Base-by-base conservation (phyloP, 257 asterid genomes). In the Gynochthodes officinalis region DNA sequence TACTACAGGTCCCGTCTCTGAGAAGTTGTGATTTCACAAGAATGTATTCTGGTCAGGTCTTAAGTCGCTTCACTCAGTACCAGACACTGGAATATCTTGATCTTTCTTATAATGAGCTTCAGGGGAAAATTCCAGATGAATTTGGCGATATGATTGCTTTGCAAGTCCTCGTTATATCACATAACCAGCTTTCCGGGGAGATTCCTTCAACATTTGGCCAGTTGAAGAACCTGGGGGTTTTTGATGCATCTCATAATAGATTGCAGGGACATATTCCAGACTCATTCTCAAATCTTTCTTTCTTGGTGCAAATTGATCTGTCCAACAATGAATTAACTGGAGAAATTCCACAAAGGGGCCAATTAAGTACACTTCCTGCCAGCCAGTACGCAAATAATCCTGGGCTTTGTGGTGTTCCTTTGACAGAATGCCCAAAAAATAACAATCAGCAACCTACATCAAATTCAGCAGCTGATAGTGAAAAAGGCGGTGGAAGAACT, bases 311-410 rank as follows among this genome's bases (percentile, higher is more conserved):
- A 74, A 93, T 93, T 42, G 98, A 93, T 70, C 78, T 93, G 28
- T 93, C 98, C 7, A 78, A 85, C 77, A 93, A 93, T 19, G 96
- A 93, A 49, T 80, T 93, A n/a, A 93, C 98, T 0, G 97, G 98
- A 2, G 85, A 91, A 72, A 93, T 93, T 60, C 98, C 98, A 3
- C 75, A 85, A 28, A 84, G 92, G 27, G 98, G 98, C 2, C 98
- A 93, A 75, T 92, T 93, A 1, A 93, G 98, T 69, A 93, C 97
- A 15, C 97, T 93, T 19, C 98, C 98, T 2, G 98, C 97, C 2
- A 85, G 74, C 40, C 98, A 93, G 68, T 93, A 83, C 53, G 96
- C 80, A 1, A 85, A 89, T 59, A 93, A 93, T 76, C 98, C 98
- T 1, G 98, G 98, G 18, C 78, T 93, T 14, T 93, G 98, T 61